Evolutionary conservation across 345 rosid genomes (phyloP).

Genomic region (Populus deltoides): DNA sequence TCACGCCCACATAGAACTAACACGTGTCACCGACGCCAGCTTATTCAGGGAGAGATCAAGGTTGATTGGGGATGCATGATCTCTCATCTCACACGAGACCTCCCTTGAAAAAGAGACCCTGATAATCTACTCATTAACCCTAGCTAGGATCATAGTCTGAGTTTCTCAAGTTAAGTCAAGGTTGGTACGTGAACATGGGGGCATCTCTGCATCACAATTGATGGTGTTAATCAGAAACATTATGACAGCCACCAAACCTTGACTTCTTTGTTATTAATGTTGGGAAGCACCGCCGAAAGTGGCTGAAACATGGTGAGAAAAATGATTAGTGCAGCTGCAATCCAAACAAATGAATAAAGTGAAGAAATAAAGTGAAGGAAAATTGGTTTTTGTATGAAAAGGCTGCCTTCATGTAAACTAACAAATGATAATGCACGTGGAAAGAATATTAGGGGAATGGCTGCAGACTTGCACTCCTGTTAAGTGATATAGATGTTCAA

Average conservation of each 20-base stretch:
- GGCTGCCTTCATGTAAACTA: constrained; percentile 7
- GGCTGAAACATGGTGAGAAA: neutral
- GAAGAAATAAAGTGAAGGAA: too few relatives aligned
- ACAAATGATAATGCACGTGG: constrained; percentile 21
- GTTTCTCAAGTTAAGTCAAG: neutral
- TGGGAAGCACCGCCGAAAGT: constrained; percentile 36
- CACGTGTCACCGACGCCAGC: too few relatives aligned
- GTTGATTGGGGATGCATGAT: too few relatives aligned
- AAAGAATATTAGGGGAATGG: neutral
- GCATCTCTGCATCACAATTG: neutral
- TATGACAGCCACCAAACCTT: constrained; percentile 15
- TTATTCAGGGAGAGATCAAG: too few relatives aligned
- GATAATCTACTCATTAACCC: neutral
- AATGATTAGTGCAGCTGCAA: constrained; percentile 8
- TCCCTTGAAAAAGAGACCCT: too few relatives aligned
- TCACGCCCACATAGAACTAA: too few relatives aligned
- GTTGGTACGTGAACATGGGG: neutral
- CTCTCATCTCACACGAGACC: too few relatives aligned
- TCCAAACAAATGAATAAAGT: too few relatives aligned
- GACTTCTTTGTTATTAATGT: constrained; percentile 7
- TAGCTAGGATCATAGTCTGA: neutral
- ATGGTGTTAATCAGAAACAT: neutral
- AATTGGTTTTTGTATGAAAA: neutral
- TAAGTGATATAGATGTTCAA: neutral
- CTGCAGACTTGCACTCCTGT: neutral